Evolutionary conservation across 2,329 filamentous ascomycete species (phyloP).

Genomic region (Colletotrichum musicola): DNA sequence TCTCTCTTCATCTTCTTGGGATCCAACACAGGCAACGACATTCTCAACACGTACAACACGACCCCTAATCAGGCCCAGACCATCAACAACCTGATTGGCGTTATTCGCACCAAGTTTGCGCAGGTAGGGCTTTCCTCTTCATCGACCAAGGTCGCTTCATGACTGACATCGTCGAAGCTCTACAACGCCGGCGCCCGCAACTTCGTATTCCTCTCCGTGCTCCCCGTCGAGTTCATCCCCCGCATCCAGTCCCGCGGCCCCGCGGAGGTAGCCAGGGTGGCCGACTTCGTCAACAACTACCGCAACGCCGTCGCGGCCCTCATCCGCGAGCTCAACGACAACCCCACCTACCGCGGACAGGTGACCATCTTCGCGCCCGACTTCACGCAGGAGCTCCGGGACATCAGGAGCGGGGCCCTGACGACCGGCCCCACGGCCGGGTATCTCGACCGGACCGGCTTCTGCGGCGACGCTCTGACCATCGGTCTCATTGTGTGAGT

Average conservation of each 20-base stretch:
- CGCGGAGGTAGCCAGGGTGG: constrained; percentile 7
- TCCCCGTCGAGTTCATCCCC: constrained; percentile 16
- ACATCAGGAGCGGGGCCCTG: constrained; percentile 19
- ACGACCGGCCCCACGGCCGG: constrained; percentile 6
- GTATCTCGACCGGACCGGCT: constrained; percentile 13
- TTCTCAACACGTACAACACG: constrained; percentile 26
- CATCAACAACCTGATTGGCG: constrained; percentile 13
- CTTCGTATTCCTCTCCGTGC: constrained; percentile 21
- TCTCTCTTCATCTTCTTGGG: constrained; percentile 24
- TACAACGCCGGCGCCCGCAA: constrained; percentile 22
- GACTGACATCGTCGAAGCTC: not conserved
- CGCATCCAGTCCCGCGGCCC: constrained; percentile 12
- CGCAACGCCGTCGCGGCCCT: constrained; percentile 2
- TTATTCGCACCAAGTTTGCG: constrained; percentile 10
- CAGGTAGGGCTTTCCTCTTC: not conserved
- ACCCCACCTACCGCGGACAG: constrained; percentile 16
- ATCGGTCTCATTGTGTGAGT: constrained; percentile 13
- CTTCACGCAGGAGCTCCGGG: constrained; percentile 19
- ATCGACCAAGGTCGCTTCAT: too few species aligned
- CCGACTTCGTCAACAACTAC: constrained; percentile 19
- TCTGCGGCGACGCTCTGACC: not conserved
- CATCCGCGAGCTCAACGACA: constrained; percentile 16
- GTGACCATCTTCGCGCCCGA: constrained; percentile 17
- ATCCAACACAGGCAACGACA: constrained; percentile 22
- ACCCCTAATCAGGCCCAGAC: constrained; percentile 20